Base-by-base conservation (phyloP, 306 rosid species). In the Styphnolobium japonicum region DNA sequence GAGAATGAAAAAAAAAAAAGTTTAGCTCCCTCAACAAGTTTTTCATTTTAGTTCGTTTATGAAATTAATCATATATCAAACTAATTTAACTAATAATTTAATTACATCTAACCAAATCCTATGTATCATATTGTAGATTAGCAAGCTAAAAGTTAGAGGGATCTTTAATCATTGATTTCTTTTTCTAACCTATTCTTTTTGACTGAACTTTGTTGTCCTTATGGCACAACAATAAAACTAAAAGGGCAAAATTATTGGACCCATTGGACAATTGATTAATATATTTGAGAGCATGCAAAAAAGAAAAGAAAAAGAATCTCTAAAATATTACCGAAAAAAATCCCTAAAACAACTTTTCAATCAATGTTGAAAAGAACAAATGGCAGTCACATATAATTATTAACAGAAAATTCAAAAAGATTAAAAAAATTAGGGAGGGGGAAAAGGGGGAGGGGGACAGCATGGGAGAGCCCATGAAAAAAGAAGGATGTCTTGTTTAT, bases 401-500 rank as follows among this genome's bases (percentile, higher is more conserved):
- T 76, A 71, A 27, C 61, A 40, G 60, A 61, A 76, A 75, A 61
- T 33, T 64, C 46, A 7, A 39, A 82, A 82, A 64, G 66, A 65
- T 49, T 63, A 22, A n/a, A n/a, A n/a, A n/a, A n/a, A n/a, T n/a
- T n/a, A n/a, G n/a, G n/a, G 61, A 80, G 80, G 34, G 34, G 53
- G 49, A 58, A 49, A 81, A n/a, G n/a, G n/a, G n/a, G n/a, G n/a
- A n/a, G n/a, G n/a, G n/a, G n/a, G n/a, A 45, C 39, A 69, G 80
- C 78, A 82, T 78, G 85, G 81, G 76, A 67, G 82, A 67, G 88
- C 76, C 84, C 87, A 82, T 23, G 42, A 86, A 81, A n/a, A n/a
- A n/a, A 88, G 85, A 58, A 76, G 88, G 85, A 85, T 86, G 79
- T 83, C 82, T 79, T 88, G 90, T 85, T 86, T 81, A 75, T 81